Evolutionary conservation across 192 early-diverging fungal species (phyloP).

Genomic region (Allomyces arbusculus): DNA sequence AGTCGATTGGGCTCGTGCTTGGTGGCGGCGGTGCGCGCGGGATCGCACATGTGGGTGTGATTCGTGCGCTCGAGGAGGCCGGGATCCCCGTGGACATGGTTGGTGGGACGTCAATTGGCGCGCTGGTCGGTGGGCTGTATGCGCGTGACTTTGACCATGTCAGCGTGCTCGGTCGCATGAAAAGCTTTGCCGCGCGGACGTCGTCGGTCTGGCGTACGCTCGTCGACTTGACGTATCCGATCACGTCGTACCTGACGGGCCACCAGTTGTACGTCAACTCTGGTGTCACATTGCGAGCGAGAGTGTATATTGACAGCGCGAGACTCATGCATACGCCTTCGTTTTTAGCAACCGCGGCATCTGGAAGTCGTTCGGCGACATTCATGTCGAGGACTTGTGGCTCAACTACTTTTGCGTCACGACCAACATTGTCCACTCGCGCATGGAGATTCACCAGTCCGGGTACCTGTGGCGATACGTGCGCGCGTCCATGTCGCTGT

Average conservation of each 20-base stretch:
- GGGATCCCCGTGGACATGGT: constrained; percentile 95
- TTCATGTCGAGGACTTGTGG: constrained; percentile 96
- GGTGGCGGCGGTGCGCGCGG: constrained; percentile 96
- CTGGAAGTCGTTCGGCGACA: constrained; percentile 85
- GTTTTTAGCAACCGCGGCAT: constrained; percentile 60
- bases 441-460: constrained; percentile 73
- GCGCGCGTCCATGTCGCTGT: constrained; percentile 92
- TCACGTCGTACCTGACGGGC: constrained; percentile 73
- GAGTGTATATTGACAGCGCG: not conserved
- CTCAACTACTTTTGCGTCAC: constrained; percentile 85
- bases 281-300: not conserved
- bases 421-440: constrained; percentile 88
- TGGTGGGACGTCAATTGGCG: constrained; percentile 92
- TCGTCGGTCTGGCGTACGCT: constrained; percentile 69
- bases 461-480: constrained; percentile 96
- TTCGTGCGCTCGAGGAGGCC: constrained; percentile 86
- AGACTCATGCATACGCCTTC: not conserved
- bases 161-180: constrained; percentile 63
- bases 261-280: constrained; percentile 3
- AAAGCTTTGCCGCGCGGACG: constrained; percentile 61
- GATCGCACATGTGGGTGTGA: constrained; percentile 75
- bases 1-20: constrained; percentile 78
- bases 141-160: constrained; percentile 75
- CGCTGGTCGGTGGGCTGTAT: constrained; percentile 87
- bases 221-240: constrained; percentile 87